Evolutionary conservation across 2,329 filamentous ascomycete genomes (phyloP), one percentile per base, ranked within the genome.

Genomic region (Colletotrichum sp.): DNA sequence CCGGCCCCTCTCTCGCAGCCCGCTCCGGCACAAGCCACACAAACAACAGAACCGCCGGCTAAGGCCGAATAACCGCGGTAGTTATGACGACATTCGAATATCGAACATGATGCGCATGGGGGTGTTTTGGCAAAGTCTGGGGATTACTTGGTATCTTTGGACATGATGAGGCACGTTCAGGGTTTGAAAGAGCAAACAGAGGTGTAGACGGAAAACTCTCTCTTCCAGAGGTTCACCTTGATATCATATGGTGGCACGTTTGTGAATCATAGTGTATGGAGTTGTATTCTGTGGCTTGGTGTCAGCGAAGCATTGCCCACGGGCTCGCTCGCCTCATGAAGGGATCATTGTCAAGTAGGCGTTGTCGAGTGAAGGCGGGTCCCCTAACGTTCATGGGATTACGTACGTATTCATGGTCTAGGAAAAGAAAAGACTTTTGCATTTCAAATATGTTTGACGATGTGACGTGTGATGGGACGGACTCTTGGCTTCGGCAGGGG

Each of bases 201-300:
- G 43, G 52, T 30, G 43, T 65, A 38, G 67, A 74, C 16, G 71
- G 55, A 58, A 36, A 26, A 24, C 64, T 65, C 43, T 15, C 26
- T 74, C 69, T 77, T 69, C 30, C 38, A 64, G n/a, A 38, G 15
- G 71, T 60, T 43, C 60, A 71, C 34, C 21, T 72, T 70, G 34
- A 48, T 43, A 34, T 75, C 52, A 74, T 66, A 61, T 43, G 71
- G 66, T 43, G 71, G 66, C 60, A 73, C 55, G 34, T 75, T 15
- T 76, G 69, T 57, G 75, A 70, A 52, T 74, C 69, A 76, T 78
- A 71, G 72, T 77, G 75, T 69, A 71, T 34, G 77, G 77, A 71
- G 77, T 77, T 73, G 68, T 76, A 70, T 77, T 77, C 72, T 77
- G 55, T 75, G 70, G 74, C 61, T 75, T 71, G 71, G 74, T 74